Evolutionary conservation across 1,284 basidiomycete genomes (phyloP).

Genomic region (Pseudozyma hubeiensis): DNA sequence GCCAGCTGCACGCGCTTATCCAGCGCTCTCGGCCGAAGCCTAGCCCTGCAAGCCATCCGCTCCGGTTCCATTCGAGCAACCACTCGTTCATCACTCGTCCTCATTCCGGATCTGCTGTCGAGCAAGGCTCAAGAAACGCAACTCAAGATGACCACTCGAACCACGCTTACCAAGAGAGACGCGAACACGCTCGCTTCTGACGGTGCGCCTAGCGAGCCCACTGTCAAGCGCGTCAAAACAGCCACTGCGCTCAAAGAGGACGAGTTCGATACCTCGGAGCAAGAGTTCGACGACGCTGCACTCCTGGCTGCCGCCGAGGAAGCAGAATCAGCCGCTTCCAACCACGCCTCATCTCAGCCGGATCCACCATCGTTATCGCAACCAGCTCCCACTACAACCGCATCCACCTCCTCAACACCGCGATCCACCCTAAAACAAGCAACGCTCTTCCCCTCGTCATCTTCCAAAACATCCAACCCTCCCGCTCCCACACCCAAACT

Average conservation of each 20-base stretch:
- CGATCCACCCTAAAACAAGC: constrained; percentile 12
- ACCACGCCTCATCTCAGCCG: constrained; percentile 14
- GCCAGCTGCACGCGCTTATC: constrained; percentile 5
- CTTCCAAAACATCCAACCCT: background rate
- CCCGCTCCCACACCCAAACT: constrained; percentile 10
- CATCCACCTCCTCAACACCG: constrained; percentile 3
- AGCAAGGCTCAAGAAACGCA: background rate
- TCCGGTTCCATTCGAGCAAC: too few relatives aligned
- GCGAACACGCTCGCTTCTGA: constrained; percentile 26
- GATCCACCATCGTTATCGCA: constrained; percentile 5
- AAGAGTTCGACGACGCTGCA: constrained; percentile 44
- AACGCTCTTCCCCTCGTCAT: constrained; percentile 19
- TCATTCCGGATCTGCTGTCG: background rate
- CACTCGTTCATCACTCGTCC: background rate
- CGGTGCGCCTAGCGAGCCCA: background rate
- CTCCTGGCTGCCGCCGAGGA: constrained; percentile 54
- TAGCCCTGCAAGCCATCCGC: background rate
- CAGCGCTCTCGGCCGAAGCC: constrained; percentile 4
- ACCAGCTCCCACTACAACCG: background rate
- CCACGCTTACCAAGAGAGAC: constrained; percentile 29
- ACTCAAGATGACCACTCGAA: constrained; percentile 15
- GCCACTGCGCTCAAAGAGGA: constrained; percentile 12
- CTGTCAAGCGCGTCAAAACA: constrained; percentile 14
- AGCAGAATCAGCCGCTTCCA: constrained; percentile 37
- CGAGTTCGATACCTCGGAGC: constrained; percentile 50